Evolutionary conservation across 225 moss, liverwort and hornwort species (phyloP).

Genomic region (Polytrichum formosum): DNA sequence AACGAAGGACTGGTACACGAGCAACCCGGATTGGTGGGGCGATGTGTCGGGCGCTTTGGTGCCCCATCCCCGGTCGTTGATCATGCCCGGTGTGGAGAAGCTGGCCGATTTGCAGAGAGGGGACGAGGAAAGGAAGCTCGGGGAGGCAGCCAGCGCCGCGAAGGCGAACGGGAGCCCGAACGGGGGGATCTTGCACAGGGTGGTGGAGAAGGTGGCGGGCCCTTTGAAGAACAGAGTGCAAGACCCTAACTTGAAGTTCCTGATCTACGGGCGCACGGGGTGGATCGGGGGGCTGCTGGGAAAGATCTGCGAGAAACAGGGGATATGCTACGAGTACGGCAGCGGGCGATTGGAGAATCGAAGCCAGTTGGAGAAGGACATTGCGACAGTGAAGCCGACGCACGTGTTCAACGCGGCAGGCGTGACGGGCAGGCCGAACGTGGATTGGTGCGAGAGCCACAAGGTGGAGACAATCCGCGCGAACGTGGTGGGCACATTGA

Average conservation of each 20-base stretch:
- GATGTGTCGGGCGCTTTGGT: conserved; percentile 50
- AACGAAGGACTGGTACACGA: conserved; percentile 48
- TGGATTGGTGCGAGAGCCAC: conserved; percentile 62
- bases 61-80: conserved; percentile 40
- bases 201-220: conserved; percentile 12
- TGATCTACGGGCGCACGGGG: conserved; percentile 48
- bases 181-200: conserved; percentile 16
- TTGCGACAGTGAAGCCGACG: conserved; percentile 44
- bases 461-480: conserved; percentile 59
- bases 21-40: conserved; percentile 49
- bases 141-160: not conserved
- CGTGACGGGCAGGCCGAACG: conserved; percentile 49
- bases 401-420: conserved; percentile 59
- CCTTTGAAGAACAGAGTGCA: conserved; percentile 16
- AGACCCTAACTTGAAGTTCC: conserved; percentile 33
- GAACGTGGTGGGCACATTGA: conserved; percentile 51
- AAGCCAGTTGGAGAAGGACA: conserved; percentile 37
- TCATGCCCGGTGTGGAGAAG: conserved; percentile 36
- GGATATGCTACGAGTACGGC: conserved; percentile 42
- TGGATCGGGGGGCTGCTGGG: conserved; percentile 48
- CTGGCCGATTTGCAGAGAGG: conserved; percentile 32
- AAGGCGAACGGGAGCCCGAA: conserved; percentile 5
- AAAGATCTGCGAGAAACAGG: conserved; percentile 45
- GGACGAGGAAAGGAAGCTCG: conserved; percentile 2
- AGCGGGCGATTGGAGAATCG: conserved; percentile 46